Conservation (phyloP, 192 early-diverging fungal genomes). For the Linnemannia zychae region DNA sequence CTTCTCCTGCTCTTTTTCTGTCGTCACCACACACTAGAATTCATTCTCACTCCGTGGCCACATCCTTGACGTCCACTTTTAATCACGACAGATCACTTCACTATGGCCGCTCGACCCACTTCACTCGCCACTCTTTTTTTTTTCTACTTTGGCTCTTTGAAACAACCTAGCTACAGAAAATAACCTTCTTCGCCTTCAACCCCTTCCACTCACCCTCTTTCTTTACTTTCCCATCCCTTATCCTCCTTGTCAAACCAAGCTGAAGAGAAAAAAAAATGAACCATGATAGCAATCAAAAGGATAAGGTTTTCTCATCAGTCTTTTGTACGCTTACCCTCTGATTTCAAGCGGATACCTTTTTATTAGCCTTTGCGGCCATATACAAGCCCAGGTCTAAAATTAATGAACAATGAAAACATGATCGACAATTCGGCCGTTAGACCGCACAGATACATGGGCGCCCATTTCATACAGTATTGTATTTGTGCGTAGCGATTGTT, state of each 20-base stretch:
- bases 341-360: too few relatives aligned
- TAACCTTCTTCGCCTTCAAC: background rate
- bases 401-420: too few relatives aligned
- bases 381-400: too few relatives aligned
- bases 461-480: too few relatives aligned
- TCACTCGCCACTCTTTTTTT: background rate
- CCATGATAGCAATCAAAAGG: too few relatives aligned
- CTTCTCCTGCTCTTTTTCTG: background rate
- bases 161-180: background rate
- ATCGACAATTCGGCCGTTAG: too few relatives aligned
- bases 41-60: background rate
- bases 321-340: too few relatives aligned
- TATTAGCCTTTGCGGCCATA: too few relatives aligned
- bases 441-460: too few relatives aligned
- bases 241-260: background rate
- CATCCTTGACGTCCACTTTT: background rate
- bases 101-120: background rate
- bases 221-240: background rate
- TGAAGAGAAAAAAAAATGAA: too few relatives aligned
- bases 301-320: too few relatives aligned
- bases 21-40: background rate
- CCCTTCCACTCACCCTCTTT: background rate
- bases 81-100: background rate
- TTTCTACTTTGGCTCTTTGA: slow-evolving; percentile 3
- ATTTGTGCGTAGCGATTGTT: too few relatives aligned